Base-by-base conservation (phyloP, 2,329 filamentous ascomycete genomes). In the Venturia nashicola region DNA sequence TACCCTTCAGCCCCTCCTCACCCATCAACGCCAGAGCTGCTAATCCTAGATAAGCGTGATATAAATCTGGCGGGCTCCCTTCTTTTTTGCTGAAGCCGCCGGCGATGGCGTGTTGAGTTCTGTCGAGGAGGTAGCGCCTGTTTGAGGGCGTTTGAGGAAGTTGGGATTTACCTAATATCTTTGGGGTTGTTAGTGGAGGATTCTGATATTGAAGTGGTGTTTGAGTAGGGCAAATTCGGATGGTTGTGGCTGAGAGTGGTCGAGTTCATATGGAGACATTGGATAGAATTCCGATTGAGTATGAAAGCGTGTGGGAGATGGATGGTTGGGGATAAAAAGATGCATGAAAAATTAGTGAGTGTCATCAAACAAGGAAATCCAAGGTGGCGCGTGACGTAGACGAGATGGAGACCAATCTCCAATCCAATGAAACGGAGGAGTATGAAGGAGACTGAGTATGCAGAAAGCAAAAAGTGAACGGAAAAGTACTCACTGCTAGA, bases 31-130 rank as follows among this genome's bases (percentile, higher is more conserved):
- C 85, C 46, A 99, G 78, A 0, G 89, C 87, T 1, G 91, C 89
- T 42, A 97, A 82, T 0, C 91, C 94, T 39, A 97, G 82, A 72
- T 92, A 97, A 0, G 89, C 89, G 72, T 99, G 94, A 68, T 96
- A 90, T 34, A 97, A 80, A 75, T 90, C 87, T 76, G 76, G 73
- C 64, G 77, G 74, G 66, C 79, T 75, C 18, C 76, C 78, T 1
- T 78, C 75, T 36, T 76, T 71, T 67, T 80, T 78, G 39, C 75
- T 75, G 68, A 80, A 78, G 4, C 77, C 76, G n/a, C 77, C 77
- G 27, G 27, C 27, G 32, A 97, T 88, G 20, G 84, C 73, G 74
- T 97, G 93, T 72, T 97, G 91, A 0, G 91, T 96, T 71, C 91
- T 87, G 61, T 89, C 85, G 11, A 97, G 80, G 14, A 99, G 79